Evolutionary conservation across 2,329 filamentous ascomycete species (phyloP).

Genomic region (Phyllosticta citribraziliensis): DNA sequence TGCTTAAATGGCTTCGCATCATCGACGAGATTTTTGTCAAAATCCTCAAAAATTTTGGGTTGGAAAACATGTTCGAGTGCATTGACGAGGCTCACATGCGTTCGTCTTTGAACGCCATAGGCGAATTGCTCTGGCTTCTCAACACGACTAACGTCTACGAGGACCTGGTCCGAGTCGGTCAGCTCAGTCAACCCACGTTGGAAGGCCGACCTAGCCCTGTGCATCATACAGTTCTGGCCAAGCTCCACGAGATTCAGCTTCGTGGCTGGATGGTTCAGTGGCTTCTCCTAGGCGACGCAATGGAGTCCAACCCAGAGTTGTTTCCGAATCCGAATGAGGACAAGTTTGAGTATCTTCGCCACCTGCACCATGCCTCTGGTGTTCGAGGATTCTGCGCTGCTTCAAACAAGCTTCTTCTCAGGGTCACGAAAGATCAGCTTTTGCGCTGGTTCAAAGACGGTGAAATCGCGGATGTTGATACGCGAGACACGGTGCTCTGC

Average conservation of each 20-base stretch:
- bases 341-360: conserved; percentile 67
- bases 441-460: conserved; percentile 49
- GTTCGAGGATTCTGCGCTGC: conserved; percentile 75
- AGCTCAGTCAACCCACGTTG: conserved; percentile 51
- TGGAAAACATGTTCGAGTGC: conserved; percentile 73
- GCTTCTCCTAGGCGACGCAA: conserved; percentile 63
- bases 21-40: conserved; percentile 68
- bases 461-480: conserved; percentile 61
- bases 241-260: conserved; percentile 77
- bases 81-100: conserved; percentile 70
- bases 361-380: conserved; percentile 75
- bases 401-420: conserved; percentile 79
- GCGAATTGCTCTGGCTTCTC: conserved; percentile 61
- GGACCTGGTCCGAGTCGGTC: conserved; percentile 73
- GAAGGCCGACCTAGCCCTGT: conserved; percentile 36
- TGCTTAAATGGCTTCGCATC: conserved; percentile 69
- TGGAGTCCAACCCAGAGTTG: conserved; percentile 53
- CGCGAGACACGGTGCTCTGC: conserved; percentile 64
- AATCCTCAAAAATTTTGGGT: conserved; percentile 53
- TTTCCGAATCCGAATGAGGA: conserved; percentile 62
- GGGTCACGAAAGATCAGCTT: conserved; percentile 79
- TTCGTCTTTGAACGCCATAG: conserved; percentile 61
- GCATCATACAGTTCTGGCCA: conserved; percentile 39
- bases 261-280: conserved; percentile 85
- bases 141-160: conserved; percentile 75